Evolutionary conservation across 1,139 yeast genomes (phyloP), one percentile per base, ranked within the genome.

Genomic region (Taphrina deformans): DNA sequence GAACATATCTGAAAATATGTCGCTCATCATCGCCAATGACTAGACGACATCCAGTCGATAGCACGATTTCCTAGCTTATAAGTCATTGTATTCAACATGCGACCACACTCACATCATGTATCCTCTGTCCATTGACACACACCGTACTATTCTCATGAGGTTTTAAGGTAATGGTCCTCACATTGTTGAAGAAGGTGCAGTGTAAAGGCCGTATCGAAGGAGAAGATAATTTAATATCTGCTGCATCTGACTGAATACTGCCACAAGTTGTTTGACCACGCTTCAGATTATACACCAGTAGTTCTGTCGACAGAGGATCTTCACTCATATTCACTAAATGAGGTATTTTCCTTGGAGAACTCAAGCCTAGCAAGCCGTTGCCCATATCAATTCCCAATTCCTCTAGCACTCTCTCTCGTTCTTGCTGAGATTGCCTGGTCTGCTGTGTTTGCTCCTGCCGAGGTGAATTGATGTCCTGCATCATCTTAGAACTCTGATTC

Each of bases 301-400:
- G 72, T 45, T 73, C 75, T 3, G 73, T 70, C 33, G 71, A 65
- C 33, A 70, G 58, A 0, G 75, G 74, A 61, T 72, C 73, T 14
- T 73, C 75, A 45, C 73, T 72, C 29, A 74, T 66, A 51, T 74
- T 74, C 21, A 74, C 73, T 21, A 74, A 68, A 66, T 72, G 72
- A 1, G 76, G 76, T 2, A 67, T 62, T 55, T 71, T 72, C 33
- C 67, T 69, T 1, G 76, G 75, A 2, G 75, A 69, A 35, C 68
- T 68, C 24, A 73, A 50, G 3, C 74, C 75, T 35, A 73, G 67
- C 45, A 67, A 62, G 1, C 70, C 72, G 6, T 71, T 71, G 12
- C 40, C 46, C 18, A 73, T 48, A 53, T 67, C 67, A 29, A 74
- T 72, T 0, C 75, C 76, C 35, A 73, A 62, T 7, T 72, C 75